Base-by-base conservation (phyloP, 2,329 filamentous ascomycete genomes). In the Penicillium expansum region DNA sequence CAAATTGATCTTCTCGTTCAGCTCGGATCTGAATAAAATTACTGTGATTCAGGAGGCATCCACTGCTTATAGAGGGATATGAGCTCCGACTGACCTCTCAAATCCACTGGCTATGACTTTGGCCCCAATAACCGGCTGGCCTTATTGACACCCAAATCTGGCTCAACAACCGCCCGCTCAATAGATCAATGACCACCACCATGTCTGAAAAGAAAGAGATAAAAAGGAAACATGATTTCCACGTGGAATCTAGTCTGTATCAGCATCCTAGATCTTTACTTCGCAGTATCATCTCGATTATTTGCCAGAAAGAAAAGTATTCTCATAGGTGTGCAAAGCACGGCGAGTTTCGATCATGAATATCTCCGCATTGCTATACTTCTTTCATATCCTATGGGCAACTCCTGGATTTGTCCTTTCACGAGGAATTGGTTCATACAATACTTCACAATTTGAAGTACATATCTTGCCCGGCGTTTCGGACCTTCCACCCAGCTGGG, bases 401-500 rank as follows among this genome's bases (percentile, higher is more conserved):
- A 24, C 62, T 14, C 53, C 61, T 5, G 42, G 42, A 5, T 16
- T 60, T n/a, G 22, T 67, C 4, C 44, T 62, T 11, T 57, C 56
- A 1, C 49, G 29, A 9, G 18, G 22, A 11, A 30, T 48, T 5
- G 50, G 29, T 39, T 54, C 38, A 7, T 55, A 56, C 4, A 41
- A 57, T 14, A 57, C 52, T 16, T 58, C 67, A n/a, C 60, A 56
- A 18, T 73, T 71, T 29, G 44, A 68, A 57, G 68, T 75, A 33
- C 62, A 56, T 37, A 64, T 62, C 8, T 56, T 75, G 32, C 73
- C 71, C 14, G 66, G 66, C 44, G 60, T 59, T 48, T 66, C 68
- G 20, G 27, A 58, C 24, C 52, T 74, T 30, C 69, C 69, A 49
- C 39, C 60, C 29, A 75, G 68, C 56, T 74, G 71, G 73, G 70